Percentiles rank a stretch among this genome's conserved stretches.
These are phyloP conservation scores for Arthrobotrys iridis DNA, from an alignment of 2,329 filamentous ascomycete genomes.

Conservation along the genomic window DNA sequence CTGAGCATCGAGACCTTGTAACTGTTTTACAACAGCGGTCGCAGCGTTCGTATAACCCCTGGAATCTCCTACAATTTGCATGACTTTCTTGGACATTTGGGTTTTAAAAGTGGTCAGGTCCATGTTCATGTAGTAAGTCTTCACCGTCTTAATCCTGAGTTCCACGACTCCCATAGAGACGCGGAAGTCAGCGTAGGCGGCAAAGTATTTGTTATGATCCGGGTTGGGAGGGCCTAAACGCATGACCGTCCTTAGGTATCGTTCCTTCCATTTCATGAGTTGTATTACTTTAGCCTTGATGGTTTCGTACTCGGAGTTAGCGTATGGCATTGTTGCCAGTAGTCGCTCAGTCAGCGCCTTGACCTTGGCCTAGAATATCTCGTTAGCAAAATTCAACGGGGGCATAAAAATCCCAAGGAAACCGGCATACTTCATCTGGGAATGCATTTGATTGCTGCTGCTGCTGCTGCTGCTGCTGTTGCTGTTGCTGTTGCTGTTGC, in stretches of 20 bases:
- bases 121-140: neutral
- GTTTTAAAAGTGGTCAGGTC: conserved; percentile 29
- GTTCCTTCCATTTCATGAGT: neutral
- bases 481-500: conserved; percentile 11
- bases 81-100: conserved; percentile 26
- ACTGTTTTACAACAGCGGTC: neutral
- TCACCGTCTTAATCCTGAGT: conserved; percentile 12
- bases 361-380: conserved; percentile 10
- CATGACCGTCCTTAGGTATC: neutral
- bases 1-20: neutral
- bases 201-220: neutral
- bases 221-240: neutral
- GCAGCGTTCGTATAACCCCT: conserved; percentile 14
- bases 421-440: conserved; percentile 9
- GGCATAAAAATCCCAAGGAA: neutral
- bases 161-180: conserved; percentile 29
- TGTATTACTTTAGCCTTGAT: neutral
- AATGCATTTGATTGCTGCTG: conserved; percentile 3
- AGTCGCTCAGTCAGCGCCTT: conserved; percentile 3
- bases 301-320: neutral
- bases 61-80: conserved; percentile 22
- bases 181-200: conserved; percentile 4
- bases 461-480: neutral
- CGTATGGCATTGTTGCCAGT: conserved; percentile 24
- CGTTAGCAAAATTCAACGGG: neutral